Evolutionary conservation across 2,329 filamentous ascomycete species (phyloP), one percentile per base, ranked within the genome.

Genomic region (Colletotrichum sp.): DNA sequence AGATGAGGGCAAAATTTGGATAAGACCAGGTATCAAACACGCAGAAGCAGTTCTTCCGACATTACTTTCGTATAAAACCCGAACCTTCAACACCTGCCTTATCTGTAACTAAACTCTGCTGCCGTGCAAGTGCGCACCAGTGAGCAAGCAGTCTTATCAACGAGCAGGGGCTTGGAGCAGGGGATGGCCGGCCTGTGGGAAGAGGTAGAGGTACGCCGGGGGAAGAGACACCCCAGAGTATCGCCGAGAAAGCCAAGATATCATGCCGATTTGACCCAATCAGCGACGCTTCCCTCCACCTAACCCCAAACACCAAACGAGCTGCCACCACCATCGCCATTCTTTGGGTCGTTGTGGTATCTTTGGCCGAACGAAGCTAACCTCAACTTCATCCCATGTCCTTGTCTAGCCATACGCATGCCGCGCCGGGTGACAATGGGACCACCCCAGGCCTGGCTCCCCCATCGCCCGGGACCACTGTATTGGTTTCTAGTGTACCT

Each of bases 171-270:
- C 34, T 36, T 21, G 21, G 32, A 36, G n/a, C 69, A 73, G 36
- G 69, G 73, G 26, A 21, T 69, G 69, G 55, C 69, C 15, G 28
- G 64, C 36, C 39, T 64, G 34, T 30, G 28, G 44, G 44, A 63
- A 30, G 8, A 55, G 49, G 18, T 30, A 62, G 60, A 71, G 68
- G 49, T 44, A 36, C 21, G 55, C 65, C 55, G 59, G 66, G 69
- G 26, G 32, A 21, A 16, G 36, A 34, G 28, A 6, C 8, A 30
- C 18, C 49, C 32, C 34, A 59, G 26, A 72, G 64, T 73, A 63
- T 60, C 69, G 36, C 69, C 69, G 73, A 66, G 72, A 49, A 72
- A 68, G 70, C 57, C 64, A 73, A 73, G 70, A 76, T 73, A 73
- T 73, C 73, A 64, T 63, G 49, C 55, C 15, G n/a, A 13, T 13